Percentiles rank a stretch among this genome's conserved stretches.
phyloP scores from a whole-genome alignment of 768 basidiomycete genomes.

The Rhizopogon vulgaris region DNA sequence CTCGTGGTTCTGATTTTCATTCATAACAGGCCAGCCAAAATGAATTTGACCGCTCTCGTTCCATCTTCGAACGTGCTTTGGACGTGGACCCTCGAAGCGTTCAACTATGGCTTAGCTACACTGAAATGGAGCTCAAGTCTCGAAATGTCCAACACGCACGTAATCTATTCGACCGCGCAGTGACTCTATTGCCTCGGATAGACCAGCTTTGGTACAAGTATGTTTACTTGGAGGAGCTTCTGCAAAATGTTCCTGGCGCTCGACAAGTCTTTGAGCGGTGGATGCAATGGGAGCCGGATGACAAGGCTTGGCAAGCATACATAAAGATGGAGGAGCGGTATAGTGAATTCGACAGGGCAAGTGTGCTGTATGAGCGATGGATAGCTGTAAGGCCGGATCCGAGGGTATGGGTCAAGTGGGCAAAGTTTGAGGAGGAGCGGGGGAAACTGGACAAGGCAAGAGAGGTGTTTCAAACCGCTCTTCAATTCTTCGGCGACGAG shows the following conservation, averaged over 20 bases:
- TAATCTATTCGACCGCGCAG: constrained; percentile 95
- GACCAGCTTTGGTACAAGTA: constrained; percentile 99
- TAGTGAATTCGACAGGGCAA: constrained; percentile 85
- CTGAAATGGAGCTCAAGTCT: constrained; percentile 96
- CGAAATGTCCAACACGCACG: constrained; percentile 94
- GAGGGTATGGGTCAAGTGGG: constrained; percentile 78
- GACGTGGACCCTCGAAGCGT: constrained; percentile 90
- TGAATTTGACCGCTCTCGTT: constrained; percentile 90
- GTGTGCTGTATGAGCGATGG: constrained; percentile 90
- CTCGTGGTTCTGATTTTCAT: constrained; percentile 7
- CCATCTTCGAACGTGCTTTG: constrained; percentile 93
- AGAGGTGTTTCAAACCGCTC: constrained; percentile 84
- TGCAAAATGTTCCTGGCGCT: constrained; percentile 93
- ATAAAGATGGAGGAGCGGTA: constrained; percentile 97
- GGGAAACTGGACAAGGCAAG: constrained; percentile 61
- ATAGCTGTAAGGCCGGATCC: constrained; percentile 72
- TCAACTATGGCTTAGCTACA: constrained; percentile 91
- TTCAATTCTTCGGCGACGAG: constrained; percentile 87
- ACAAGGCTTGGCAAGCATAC: constrained; percentile 99
- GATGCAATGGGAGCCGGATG: constrained; percentile 99
- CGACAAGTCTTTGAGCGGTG: constrained; percentile 98
- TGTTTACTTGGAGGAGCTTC: constrained; percentile 94
- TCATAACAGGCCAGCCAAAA: constrained; percentile 78
- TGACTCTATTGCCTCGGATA: constrained; percentile 92
- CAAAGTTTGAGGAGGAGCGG: constrained; percentile 82